Percentiles rank a stretch among this genome's conserved stretches.
Conservation (phyloP, 2,329 filamentous ascomycete genomes). For the Hirsutella minnesotensis region DNA sequence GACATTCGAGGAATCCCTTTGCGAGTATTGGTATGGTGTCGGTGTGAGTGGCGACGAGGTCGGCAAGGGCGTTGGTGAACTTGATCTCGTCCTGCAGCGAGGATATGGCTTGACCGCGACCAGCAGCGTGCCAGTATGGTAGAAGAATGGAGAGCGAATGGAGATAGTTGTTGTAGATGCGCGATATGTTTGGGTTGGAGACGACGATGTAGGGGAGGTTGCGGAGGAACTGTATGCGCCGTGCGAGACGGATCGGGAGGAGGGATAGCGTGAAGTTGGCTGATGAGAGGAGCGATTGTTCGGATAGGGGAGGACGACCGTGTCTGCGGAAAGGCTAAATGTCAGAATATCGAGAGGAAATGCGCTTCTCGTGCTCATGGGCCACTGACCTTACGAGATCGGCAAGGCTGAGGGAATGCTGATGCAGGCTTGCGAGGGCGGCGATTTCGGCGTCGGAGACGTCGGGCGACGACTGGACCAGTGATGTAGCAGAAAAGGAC, state of each 20-base stretch:
- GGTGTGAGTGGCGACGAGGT: slow-evolving; percentile 87
- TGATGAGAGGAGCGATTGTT: slow-evolving; percentile 69
- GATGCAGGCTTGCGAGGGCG: slow-evolving; percentile 61
- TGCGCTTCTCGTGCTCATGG: not conserved
- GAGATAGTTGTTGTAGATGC: slow-evolving; percentile 93
- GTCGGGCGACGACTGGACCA: not conserved
- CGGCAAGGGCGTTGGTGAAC: slow-evolving; percentile 86
- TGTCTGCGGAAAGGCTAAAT: slow-evolving; percentile 39
- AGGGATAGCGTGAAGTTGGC: slow-evolving; percentile 94
- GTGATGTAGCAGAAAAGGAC: not conserved
- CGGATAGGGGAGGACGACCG: slow-evolving; percentile 74
- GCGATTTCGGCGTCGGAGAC: slow-evolving; percentile 67
- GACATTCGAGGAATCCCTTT: slow-evolving; percentile 82
- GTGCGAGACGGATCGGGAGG: slow-evolving; percentile 81
- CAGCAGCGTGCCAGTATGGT: slow-evolving; percentile 54
- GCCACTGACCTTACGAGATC: slow-evolving; percentile 70
- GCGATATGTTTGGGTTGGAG: slow-evolving; percentile 88
- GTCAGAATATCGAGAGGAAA: not conserved
- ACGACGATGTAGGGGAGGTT: slow-evolving; percentile 97
- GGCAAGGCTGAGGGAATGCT: slow-evolving; percentile 72
- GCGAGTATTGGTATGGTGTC: slow-evolving; percentile 93
- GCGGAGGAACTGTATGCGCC: slow-evolving; percentile 83
- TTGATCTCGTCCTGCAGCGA: slow-evolving; percentile 77
- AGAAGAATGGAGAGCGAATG: slow-evolving; percentile 85
- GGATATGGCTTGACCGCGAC: slow-evolving; percentile 23